Evolutionary conservation across 306 rosid species (phyloP).

Genomic region (Sechiopsis laciniata): DNA sequence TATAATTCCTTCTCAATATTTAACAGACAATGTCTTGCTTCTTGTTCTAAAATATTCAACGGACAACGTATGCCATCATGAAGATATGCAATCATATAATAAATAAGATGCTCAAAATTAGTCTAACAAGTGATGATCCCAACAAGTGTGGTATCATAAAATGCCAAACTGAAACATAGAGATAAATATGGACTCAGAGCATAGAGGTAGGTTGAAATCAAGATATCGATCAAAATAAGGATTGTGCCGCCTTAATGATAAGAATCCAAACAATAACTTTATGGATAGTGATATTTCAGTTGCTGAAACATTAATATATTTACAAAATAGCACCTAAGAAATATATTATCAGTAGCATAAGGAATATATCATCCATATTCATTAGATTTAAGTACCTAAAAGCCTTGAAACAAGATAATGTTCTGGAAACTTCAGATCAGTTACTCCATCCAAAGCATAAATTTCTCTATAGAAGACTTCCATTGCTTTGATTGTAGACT

Average conservation of each 20-base stretch:
- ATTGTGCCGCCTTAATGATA: background rate
- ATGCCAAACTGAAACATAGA: background rate
- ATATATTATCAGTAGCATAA: background rate
- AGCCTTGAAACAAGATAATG: constrained; percentile 90
- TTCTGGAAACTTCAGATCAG: constrained; percentile 67
- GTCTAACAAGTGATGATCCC: background rate
- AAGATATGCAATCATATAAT: background rate
- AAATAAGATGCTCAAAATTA: background rate
- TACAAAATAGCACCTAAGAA: too few relatives aligned
- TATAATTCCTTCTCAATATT: too few relatives aligned
- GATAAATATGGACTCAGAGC: background rate
- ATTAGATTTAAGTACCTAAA: constrained; percentile 40
- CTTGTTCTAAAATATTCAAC: too few relatives aligned
- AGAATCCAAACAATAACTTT: background rate
- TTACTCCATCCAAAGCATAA: constrained; percentile 68
- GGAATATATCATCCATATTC: background rate
- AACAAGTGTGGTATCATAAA: background rate
- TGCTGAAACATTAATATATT: too few relatives aligned
- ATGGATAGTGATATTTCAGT: background rate
- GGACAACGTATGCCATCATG: background rate
- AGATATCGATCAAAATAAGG: background rate
- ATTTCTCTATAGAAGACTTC: constrained; percentile 75
- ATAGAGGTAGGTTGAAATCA: background rate
- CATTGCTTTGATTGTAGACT: constrained; percentile 85
- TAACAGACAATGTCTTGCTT: too few relatives aligned